Evolutionary conservation across 805 yeast genomes (phyloP), one percentile per base, ranked within the genome.

Genomic region (Starmerella sp.): DNA sequence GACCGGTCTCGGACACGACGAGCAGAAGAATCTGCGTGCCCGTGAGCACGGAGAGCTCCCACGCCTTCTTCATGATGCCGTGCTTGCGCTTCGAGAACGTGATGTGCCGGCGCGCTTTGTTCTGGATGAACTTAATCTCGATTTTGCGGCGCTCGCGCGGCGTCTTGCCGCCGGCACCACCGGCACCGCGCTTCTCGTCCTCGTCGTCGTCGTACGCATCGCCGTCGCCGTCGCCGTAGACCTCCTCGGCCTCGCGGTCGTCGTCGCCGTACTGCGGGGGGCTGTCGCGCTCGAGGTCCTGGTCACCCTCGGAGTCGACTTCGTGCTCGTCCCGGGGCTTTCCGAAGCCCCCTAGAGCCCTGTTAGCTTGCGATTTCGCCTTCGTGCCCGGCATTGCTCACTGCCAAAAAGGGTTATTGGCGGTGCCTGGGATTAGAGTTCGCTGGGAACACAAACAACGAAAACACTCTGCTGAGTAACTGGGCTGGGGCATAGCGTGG

Each of bases 11-110:
- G 53, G 95, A 84, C 34, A 93, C 98, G 54, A 93, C 98, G 63
- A 93, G 79, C 57, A 93, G 75, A 60, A 93, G 77, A 32, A 93
- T 97, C 72, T 93, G 98, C 35, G 98, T 93, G 55, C 98, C 98
- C 13, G 98, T 93, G 64, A 93, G 78, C 52, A 93, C 97, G 22
- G 95, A 85, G 61, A 93, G 77, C 70, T 93, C 98, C 73, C 91
- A 93, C n/a, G 98, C 98, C 75, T 93, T 93, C 75, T 93, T 93
- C 98, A 93, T 93, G 66, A 93, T 91, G 64, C 98, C 98, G 47
- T 96, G 97, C 73, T 91, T 91, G 73, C 98, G 85, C 75, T 93
- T 93, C 53, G 97, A 88, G 67, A 93, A 93, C 34, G 98, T 93
- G 65, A 93, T 95, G 73, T 93, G 98, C 67, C 98, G 86, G 70